Base-by-base conservation (phyloP, 1,284 basidiomycete species). In the Puccinia hordei region DNA sequence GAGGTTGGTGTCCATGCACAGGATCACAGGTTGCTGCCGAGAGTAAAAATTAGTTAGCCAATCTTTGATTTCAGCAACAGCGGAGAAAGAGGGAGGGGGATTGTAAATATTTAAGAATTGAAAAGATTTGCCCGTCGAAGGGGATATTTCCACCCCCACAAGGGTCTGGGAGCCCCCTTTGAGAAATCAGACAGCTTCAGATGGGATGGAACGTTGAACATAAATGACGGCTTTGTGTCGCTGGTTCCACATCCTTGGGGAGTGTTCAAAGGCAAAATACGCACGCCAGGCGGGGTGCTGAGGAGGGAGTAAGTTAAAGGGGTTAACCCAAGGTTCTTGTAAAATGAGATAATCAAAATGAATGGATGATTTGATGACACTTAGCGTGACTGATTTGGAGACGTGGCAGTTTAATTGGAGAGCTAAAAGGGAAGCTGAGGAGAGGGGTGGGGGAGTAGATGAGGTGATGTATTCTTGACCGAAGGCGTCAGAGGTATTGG, bases 391-490 rank as follows among this genome's bases (percentile, higher is more conserved):
- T 3, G 9, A 33, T 74, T 61, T 57, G 1, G 51, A 44, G 9
- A 55, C 49, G 41, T 75, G 73, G 44, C 73, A 75, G n/a, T 75
- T 75, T 35, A 75, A 44, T 19, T 75, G 73, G 73, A 75, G 27
- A 65, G 61, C 13, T 49, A 24, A 33, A 73, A 17, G 1, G 6
- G 15, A 30, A 41, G 17, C 19, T 35, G 15, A n/a, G 17, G 33
- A 19, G 27, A 19, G 51, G 27, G 51, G 4, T 4, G 72, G 30
- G 4, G 15, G 71, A 30, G 27, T n/a, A 44, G 24, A 17, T 17
- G 17, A 35, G 22, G 53, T n/a, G 41, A 13, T 22, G 44, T 2
- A 68, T 22, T 46, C 8, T 24, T 44, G 66, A n/a, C 2, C 5
- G 41, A 2, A 22, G 38, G 38, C n/a, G n/a, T n/a, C n/a, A n/a